Evolutionary conservation across 208 protist genomes (phyloP).

Genomic region (Leptomonas seymouri): DNA sequence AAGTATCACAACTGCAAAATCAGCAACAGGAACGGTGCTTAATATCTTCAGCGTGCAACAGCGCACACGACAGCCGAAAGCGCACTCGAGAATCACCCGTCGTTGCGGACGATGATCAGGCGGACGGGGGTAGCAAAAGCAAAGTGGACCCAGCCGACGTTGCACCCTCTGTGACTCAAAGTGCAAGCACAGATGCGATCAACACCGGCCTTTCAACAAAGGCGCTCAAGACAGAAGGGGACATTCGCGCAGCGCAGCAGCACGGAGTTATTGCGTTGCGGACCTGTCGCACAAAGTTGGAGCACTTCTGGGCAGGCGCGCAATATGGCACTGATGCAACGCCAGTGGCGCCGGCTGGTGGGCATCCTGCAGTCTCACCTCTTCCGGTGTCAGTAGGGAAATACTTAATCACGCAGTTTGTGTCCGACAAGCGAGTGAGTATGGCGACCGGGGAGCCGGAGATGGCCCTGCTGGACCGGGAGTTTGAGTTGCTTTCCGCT

Average conservation of each 20-base stretch:
- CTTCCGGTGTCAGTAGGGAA: constrained; percentile 6
- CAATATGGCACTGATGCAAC: neutral
- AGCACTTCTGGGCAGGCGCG: constrained; percentile 13
- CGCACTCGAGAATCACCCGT: constrained; percentile 8
- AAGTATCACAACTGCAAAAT: constrained; percentile 8
- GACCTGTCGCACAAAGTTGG: constrained; percentile 6
- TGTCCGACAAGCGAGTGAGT: neutral
- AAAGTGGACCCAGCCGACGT: neutral
- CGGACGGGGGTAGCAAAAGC: neutral
- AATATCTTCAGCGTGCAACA: neutral
- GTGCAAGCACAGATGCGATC: neutral
- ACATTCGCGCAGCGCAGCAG: constrained; percentile 17
- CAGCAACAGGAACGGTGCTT: constrained; percentile 9
- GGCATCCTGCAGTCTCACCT: neutral
- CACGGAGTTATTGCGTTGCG: constrained; percentile 16
- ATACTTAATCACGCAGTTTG: constrained; percentile 15
- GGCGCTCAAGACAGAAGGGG: constrained; percentile 12
- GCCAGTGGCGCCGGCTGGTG: neutral
- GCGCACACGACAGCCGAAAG: constrained; percentile 1
- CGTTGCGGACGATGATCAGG: neutral
- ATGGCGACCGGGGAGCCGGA: constrained; percentile 29
- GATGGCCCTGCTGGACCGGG: constrained; percentile 20
- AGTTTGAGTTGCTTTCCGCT: constrained; percentile 16
- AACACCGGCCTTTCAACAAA: neutral
- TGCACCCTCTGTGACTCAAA: neutral